Conservation (phyloP, 2,329 filamentous ascomycete species). For the Talaromyces sp. region DNA sequence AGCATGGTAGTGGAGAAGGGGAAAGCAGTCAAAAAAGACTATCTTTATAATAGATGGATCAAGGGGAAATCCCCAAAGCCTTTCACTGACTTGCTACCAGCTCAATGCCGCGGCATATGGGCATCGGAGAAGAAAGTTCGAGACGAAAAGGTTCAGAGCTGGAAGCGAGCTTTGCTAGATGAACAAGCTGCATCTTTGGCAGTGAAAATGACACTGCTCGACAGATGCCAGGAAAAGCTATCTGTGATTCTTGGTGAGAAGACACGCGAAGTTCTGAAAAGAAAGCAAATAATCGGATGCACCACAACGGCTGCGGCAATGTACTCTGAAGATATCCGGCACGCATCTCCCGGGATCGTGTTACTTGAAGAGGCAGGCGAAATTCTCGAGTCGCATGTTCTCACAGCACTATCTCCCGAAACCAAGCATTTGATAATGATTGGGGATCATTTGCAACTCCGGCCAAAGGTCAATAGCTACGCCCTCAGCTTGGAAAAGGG, state of each 20-base stretch:
- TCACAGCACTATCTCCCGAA: conserved; percentile 53
- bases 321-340: conserved; percentile 50
- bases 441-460: conserved; percentile 68
- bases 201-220: conserved; percentile 21
- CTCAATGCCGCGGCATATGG: conserved; percentile 47
- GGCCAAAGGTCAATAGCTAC: conserved; percentile 62
- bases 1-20: conserved; percentile 41
- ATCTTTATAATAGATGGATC: conserved; percentile 54
- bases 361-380: conserved; percentile 70
- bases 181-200: conserved; percentile 41
- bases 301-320: conserved; percentile 68
- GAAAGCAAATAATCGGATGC: conserved; percentile 60
- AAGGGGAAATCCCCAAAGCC: conserved; percentile 42
- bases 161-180: conserved; percentile 43
- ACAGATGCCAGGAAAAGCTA: background rate
- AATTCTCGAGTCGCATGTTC: conserved; percentile 63
- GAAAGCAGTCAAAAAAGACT: conserved; percentile 39
- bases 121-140: conserved; percentile 25
- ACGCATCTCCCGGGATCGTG: conserved; percentile 54
- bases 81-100: conserved; percentile 28
- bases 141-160: conserved; percentile 30
- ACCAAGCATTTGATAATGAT: conserved; percentile 64
- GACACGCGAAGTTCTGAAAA: conserved; percentile 36
- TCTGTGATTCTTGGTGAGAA: background rate
- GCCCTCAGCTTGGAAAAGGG: conserved; percentile 58